Conservation (phyloP, 148 eudicot genomes). For the Hydrangea macrophylla region DNA sequence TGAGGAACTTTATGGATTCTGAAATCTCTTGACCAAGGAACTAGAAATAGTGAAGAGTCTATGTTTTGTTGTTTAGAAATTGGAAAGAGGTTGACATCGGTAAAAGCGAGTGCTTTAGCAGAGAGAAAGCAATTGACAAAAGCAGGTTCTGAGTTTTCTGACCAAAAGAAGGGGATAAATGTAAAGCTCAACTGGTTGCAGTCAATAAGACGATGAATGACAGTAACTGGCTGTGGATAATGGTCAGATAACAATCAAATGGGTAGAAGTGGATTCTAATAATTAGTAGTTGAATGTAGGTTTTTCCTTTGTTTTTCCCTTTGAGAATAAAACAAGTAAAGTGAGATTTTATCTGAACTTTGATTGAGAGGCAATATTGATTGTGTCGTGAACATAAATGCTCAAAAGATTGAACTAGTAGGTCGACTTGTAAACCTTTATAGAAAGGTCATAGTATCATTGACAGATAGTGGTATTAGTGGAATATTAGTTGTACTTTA, state of each 20-base stretch:
- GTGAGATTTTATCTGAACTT: background rate
- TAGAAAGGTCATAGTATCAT: conserved; percentile 4
- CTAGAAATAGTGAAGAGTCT: background rate
- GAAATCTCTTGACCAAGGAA: background rate
- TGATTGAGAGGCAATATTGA: background rate
- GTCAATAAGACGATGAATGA: no score
- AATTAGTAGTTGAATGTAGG: background rate
- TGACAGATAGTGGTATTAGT: background rate
- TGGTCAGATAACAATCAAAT: background rate
- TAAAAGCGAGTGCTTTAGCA: background rate
- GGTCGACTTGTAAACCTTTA: background rate
- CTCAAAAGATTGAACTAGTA: background rate
- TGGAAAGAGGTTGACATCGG: background rate
- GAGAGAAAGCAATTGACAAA: background rate
- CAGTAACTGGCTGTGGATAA: background rate
- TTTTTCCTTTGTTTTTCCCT: background rate
- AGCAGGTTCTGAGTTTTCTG: background rate
- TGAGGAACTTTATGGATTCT: background rate
- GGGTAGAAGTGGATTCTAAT: background rate
- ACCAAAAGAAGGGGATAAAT: background rate
- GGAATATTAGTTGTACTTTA: background rate
- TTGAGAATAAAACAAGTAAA: background rate
- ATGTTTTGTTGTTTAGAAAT: background rate
- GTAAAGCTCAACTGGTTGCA: background rate
- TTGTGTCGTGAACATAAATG: background rate